Evolutionary conservation across 2,329 filamentous ascomycete species (phyloP), one percentile per base, ranked within the genome.

Genomic region (Xylogone sp.): DNA sequence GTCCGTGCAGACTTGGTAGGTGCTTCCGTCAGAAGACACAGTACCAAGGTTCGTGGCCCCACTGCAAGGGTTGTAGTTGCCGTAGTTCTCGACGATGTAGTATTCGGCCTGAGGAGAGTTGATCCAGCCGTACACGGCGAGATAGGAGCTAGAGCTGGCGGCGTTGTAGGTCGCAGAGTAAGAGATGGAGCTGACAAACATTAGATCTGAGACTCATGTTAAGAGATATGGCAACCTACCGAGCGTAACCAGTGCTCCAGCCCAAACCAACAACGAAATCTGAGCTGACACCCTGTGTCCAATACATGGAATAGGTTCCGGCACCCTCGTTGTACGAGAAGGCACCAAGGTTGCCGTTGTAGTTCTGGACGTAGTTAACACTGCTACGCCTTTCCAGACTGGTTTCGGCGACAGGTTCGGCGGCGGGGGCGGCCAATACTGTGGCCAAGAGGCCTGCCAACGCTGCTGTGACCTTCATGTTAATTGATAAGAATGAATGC

Each of bases 121-220:
- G 1, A 75, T 77, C 77, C 79, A 83, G 46, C 79, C 79, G 60
- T 83, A 82, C n/a, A 82, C 64, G 16, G 77, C 67, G 16, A 82
- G 69, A 62, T 80, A 81, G 22, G n/a, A 39, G 34, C 53, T 63
- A 65, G 71, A 75, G 46, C 59, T 71, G 53, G 76, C 73, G 2
- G 55, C 46, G 19, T 53, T 55, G 43, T 43, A 22, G 20, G 51
- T 46, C 3, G 18, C 27, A 45, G n/a, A 20, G 34, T 39, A 39
- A 60, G 59, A 69, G 53, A 76, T 72, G 44, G 60, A 61, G 46
- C 69, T 71, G 47, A 16, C 13, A 31, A 31, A 31, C 7, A 13
- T 31, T 31, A 31, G 27, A 31, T 31, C 8, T 13, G 27, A 8
- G 27, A 8, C 27, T 8, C 8, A 16, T 9, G n/a, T 16, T 39